Base-by-base conservation (phyloP, 108 stramenopile genomes). In the Cyclotella kingstonii region DNA sequence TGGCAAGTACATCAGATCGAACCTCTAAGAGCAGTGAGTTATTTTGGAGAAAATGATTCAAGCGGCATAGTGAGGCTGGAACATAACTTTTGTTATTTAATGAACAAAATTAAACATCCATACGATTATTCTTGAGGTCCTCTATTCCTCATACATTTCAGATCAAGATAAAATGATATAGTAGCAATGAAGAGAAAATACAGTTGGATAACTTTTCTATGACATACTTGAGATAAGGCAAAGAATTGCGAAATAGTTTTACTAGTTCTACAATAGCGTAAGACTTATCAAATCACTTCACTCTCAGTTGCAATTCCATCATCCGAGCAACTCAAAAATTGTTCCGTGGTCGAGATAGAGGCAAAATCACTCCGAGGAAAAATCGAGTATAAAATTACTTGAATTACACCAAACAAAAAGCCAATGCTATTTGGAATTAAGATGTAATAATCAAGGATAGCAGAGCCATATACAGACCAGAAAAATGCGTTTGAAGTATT, bases 341-440 rank as follows among this genome's bases (percentile, higher is more conserved):
- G 56, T 5, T 48, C 47, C 36, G 47, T 36, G 29, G n/a, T 28
- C 14, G 49, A 55, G 9, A 35, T 43, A 47, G 36, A n/a, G 12
- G 39, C 52, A 19, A 35, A 58, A 10, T 47, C 50, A 51, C 29
- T 46, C 17, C 27, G 40, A 18, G 56, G 73, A 49, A 55, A 74
- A 39, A 39, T 54, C 12, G 12, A 17, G 18, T 58, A 80, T 35
- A 91, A 50, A 5, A 73, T 43, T 8, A 86, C 65, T 67, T 91
- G 87, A 25, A 77, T 45, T 1, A 76, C 23, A 4, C 87, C 90
- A 63, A 88, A 66, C 25, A 72, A 7, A 0, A 81, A 80, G 0
- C 90, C 90, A 15, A 91, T n/a, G 0, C 81, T 79, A 66, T 91
- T 91, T 15, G 90, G 90, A 12, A 84, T 69, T 25, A 68, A 63